Percentiles rank a stretch among this genome's conserved stretches.
Evolutionary conservation across 352 stramenopile genomes (phyloP).

Genomic region (Stramenopiles sp.): DNA sequence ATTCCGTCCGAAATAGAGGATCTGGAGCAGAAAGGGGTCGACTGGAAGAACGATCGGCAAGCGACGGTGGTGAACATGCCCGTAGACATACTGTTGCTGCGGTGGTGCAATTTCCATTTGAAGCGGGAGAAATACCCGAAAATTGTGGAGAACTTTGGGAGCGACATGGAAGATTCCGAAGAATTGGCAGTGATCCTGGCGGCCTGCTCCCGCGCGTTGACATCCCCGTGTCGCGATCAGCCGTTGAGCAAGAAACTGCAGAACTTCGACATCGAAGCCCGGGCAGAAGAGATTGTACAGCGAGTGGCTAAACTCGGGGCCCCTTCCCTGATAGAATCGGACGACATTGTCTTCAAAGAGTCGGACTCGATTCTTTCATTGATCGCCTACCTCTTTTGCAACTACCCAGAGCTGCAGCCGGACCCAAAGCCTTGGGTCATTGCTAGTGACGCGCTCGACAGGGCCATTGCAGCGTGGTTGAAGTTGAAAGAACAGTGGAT

Average conservation of each 20-base stretch:
- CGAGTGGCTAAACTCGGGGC: background rate
- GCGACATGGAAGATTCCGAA: background rate
- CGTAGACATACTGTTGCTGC: background rate
- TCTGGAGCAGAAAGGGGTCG: background rate
- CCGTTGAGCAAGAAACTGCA: conserved; percentile 7
- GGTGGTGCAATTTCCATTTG: conserved; percentile 2
- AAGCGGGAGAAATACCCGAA: background rate
- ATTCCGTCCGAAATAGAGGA: background rate
- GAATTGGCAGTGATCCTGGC: background rate
- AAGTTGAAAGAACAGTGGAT: conserved; percentile 13
- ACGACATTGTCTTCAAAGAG: conserved; percentile 8
- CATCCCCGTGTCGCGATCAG: background rate
- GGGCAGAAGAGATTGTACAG: background rate
- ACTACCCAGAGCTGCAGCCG: background rate
- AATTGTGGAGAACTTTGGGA: conserved; percentile 8
- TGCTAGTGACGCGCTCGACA: background rate
- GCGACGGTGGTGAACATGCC: background rate
- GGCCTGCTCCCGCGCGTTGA: background rate
- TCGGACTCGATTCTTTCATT: background rate
- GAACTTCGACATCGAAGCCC: conserved; percentile 8
- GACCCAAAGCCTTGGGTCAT: background rate
- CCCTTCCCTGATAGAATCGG: background rate
- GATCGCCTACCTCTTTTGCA: conserved; percentile 7
- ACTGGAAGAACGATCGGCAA: conserved; percentile 10
- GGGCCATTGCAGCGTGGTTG: background rate